Evolutionary conservation across 192 early-diverging fungal genomes (phyloP).

Genomic region (Coemansia sp.): DNA sequence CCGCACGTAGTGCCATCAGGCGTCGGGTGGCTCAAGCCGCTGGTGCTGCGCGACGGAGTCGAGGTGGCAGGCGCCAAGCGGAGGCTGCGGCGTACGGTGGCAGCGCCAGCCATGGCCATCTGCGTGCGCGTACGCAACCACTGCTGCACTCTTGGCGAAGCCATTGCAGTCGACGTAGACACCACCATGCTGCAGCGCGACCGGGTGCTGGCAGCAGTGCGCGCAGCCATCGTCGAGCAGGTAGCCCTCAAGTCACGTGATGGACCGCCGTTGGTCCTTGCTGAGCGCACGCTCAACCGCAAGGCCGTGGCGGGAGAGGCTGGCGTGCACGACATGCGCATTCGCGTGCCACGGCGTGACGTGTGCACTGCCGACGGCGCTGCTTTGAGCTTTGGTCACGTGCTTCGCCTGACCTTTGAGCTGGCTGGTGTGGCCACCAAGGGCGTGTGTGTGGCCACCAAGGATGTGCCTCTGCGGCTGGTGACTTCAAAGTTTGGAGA

Average conservation of each 20-base stretch:
- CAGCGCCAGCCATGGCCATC: slow-evolving; percentile 49
- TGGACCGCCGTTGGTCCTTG: slow-evolving; percentile 22
- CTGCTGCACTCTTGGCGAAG: slow-evolving; percentile 51
- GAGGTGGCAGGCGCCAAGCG: slow-evolving; percentile 35
- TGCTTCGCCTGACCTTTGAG: slow-evolving; percentile 49
- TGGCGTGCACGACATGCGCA: slow-evolving; percentile 40
- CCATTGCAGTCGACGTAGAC: slow-evolving; percentile 45
- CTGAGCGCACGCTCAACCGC: slow-evolving; percentile 53
- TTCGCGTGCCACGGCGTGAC: slow-evolving; percentile 47
- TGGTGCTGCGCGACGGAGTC: slow-evolving; percentile 51
- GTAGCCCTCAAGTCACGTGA: slow-evolving; percentile 41
- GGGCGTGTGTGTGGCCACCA: slow-evolving; percentile 37
- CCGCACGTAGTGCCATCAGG: slow-evolving; percentile 45
- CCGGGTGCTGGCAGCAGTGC: slow-evolving; percentile 50
- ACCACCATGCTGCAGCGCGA: slow-evolving; percentile 51
- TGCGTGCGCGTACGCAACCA: slow-evolving; percentile 52
- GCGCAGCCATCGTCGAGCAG: slow-evolving; percentile 47
- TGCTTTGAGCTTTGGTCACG: slow-evolving; percentile 38
- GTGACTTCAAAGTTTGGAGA: slow-evolving; percentile 53
- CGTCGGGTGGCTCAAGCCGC: slow-evolving; percentile 52
- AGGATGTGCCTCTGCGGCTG: slow-evolving; percentile 46
- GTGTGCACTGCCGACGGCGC: slow-evolving; percentile 50
- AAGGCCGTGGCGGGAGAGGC: slow-evolving; percentile 31
- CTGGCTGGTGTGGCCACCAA: slow-evolving; percentile 34
- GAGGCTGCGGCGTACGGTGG: slow-evolving; percentile 32